Evolutionary conservation across 345 rosid species (phyloP).

Genomic region (Citrus cavaleriei): DNA sequence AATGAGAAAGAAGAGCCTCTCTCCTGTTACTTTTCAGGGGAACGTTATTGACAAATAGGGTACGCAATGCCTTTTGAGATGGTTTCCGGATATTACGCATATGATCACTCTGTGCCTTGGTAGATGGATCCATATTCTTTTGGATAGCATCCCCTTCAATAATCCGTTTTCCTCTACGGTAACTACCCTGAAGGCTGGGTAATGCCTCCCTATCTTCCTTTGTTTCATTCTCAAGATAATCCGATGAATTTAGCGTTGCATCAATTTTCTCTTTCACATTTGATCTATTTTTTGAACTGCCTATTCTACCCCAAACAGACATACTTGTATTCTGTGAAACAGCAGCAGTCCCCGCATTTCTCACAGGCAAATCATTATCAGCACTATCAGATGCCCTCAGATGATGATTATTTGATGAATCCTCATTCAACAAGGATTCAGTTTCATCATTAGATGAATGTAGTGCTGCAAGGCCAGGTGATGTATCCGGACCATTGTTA

Average conservation of each 20-base stretch:
- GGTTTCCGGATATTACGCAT: constrained; percentile 46
- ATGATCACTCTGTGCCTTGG: constrained; percentile 40
- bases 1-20: constrained; percentile 88
- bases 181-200: constrained; percentile 31
- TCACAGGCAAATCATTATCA: constrained; percentile 38
- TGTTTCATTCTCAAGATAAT: constrained; percentile 46
- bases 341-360: constrained; percentile 27
- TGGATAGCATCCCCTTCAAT: constrained; percentile 34
- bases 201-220: constrained; percentile 44
- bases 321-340: constrained; percentile 42
- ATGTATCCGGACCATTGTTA: constrained; percentile 61
- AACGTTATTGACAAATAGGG: constrained; percentile 81
- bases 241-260: constrained; percentile 33
- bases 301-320: constrained; percentile 76
- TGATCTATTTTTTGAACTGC: constrained; percentile 41
- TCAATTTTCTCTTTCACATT: constrained; percentile 56
- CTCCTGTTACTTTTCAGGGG: constrained; percentile 76
- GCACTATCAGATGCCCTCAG: constrained; percentile 23
- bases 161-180: constrained; percentile 48
- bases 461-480: constrained; percentile 41
- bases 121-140: constrained; percentile 34
- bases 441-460: constrained; percentile 59
- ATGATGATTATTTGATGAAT: constrained; percentile 40
- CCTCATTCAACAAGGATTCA: constrained; percentile 45
- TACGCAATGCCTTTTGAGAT: constrained; percentile 78